Evolutionary conservation across 1,139 yeast genomes (phyloP), one percentile per base, ranked within the genome.

Genomic region (Geotrichum fermentans): DNA sequence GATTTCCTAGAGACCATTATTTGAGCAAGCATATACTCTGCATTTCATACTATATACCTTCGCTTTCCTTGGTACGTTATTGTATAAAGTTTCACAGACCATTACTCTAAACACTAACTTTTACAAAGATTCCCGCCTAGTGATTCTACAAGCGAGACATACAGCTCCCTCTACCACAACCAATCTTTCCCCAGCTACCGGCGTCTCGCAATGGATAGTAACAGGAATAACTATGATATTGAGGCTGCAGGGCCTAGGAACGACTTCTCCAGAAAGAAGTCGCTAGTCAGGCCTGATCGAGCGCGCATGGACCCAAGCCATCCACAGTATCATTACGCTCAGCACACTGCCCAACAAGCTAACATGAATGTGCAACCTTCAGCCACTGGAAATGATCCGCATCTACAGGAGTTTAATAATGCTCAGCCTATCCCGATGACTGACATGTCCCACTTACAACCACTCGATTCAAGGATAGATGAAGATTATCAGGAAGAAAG

Each of bases 251-350:
- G 45, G 14, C 51, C 41, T 20, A 47, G 24, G 33, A 21, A 16
- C 38, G 40, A 34, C 51, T 14, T 47, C 33, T 36, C 51, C 43
- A 66, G 92, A 49, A 83, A 82, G 61, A 74, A 75, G 60, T 84
- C 95, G 1, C 72, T 88, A 55, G 84, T 87, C 37, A 75, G 86
- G 55, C 95, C 94, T 1, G 96, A 88, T 64, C 74, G 96, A 56
- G 80, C 83, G 44, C 72, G 89, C 50, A 70, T 84, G 55, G 75
- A 78, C 56, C 80, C 78, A 13, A 76, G 75, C 53, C 86, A 85
- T 62, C 94, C 92, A 1, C 79, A 83, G 51, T 84, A 74, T 65
- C 90, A 85, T 64, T 87, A 87, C 65, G 77, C 88, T n/a, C 90
- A 84, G 58, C 63, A 61, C 18, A 83, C 83, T 22, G 83, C 92